These are phyloP conservation scores for Blastobotrys ciferrii DNA, from an alignment of 1,139 yeast genomes.

Conservation along the genomic window DNA sequence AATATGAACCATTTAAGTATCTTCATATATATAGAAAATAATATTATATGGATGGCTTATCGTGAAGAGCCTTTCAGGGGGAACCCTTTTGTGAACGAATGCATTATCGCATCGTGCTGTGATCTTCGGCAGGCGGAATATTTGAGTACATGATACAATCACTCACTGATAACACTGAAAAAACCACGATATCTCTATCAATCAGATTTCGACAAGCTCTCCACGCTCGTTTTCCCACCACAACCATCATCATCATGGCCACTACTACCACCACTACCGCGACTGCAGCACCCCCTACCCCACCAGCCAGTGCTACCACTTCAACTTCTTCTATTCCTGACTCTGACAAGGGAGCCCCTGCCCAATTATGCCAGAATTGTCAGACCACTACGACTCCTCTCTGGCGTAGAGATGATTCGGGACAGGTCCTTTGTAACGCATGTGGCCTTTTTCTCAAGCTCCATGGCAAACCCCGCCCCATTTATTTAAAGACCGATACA, in stretches of 20 bases:
- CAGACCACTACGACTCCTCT: slow-evolving; percentile 89
- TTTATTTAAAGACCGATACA: slow-evolving; percentile 84
- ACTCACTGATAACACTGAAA: slow-evolving; percentile 4
- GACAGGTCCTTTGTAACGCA: slow-evolving; percentile 91
- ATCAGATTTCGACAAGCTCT: neutral
- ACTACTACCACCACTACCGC: slow-evolving; percentile 9
- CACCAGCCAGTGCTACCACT: neutral
- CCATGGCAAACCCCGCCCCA: slow-evolving; percentile 91
- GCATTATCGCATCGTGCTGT: neutral
- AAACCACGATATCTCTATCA: neutral
- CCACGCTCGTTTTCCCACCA: slow-evolving; percentile 2
- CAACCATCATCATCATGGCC: slow-evolving; percentile 7
- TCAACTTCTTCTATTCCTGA: slow-evolving; percentile 2
- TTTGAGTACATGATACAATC: neutral
- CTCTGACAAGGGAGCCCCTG: slow-evolving; percentile 1
- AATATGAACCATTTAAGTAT: neutral
- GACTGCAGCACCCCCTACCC: slow-evolving; percentile 5
- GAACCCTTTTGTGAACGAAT: neutral
- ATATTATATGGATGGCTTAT: no score
- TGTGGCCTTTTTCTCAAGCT: slow-evolving; percentile 88
- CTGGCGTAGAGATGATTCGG: slow-evolving; percentile 93
- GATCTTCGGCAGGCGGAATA: neutral
- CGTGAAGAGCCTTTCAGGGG: no score
- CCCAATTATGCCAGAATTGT: slow-evolving; percentile 71
- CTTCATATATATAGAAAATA: no score